Percentiles rank a stretch among this genome's conserved stretches.
Conservation (phyloP, 352 stramenopile genomes). For the Phytophthora ramorum region DNA sequence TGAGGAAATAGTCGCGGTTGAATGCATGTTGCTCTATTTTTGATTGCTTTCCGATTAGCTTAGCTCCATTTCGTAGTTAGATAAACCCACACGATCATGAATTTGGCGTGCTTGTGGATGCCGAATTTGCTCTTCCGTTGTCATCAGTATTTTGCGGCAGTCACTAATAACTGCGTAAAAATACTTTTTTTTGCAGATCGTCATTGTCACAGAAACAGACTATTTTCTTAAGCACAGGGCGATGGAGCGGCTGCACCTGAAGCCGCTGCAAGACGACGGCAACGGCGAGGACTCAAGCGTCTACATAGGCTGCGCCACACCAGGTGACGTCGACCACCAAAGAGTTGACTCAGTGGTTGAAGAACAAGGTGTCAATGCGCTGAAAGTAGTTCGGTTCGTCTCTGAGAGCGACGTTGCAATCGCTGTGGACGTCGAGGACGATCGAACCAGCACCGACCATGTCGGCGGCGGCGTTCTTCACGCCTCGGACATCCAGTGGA, state of each 20-base stretch:
- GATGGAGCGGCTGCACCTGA: constrained; percentile 19
- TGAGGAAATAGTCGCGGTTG: constrained; percentile 47
- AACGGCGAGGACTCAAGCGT: constrained; percentile 20
- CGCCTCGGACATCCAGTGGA: constrained; percentile 28
- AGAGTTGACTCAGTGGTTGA: not conserved
- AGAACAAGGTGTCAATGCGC: not conserved
- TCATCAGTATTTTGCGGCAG: not conserved
- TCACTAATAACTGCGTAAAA: too few species aligned
- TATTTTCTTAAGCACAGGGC: not conserved
- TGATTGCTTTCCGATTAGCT: constrained; percentile 32
- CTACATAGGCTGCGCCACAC: constrained; percentile 17
- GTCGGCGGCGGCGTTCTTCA: constrained; percentile 3
- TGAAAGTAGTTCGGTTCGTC: constrained; percentile 25
- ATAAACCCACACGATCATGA: constrained; percentile 27
- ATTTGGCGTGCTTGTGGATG: constrained; percentile 1
- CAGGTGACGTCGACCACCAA: constrained; percentile 6
- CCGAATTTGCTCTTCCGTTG: not conserved
- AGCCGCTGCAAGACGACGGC: constrained; percentile 23
- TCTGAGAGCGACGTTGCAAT: constrained; percentile 12
- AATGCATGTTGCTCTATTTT: constrained; percentile 59
- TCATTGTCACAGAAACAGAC: constrained; percentile 16
- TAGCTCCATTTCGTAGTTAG: constrained; percentile 19
- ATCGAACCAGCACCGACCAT: not conserved
- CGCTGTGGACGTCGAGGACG: constrained; percentile 12
- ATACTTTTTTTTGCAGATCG: constrained; percentile 6